Base-by-base conservation (phyloP, 257 asterid species). In the Solanum dulcamara region DNA sequence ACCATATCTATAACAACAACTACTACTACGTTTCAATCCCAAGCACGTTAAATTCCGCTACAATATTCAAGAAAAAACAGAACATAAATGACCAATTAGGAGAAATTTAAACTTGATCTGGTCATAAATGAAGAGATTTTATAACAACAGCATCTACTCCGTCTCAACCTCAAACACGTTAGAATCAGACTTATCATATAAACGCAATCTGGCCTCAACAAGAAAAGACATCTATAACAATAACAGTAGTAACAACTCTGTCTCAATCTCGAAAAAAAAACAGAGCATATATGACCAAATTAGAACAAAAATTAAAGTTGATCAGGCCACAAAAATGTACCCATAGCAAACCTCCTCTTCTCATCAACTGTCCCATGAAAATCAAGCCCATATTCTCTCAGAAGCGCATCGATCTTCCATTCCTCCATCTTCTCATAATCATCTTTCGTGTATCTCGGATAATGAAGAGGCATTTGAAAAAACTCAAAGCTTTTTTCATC, bases 241-340 rank as follows among this genome's bases (percentile, higher is more conserved):
- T 1, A 60, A 24, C 2, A 53, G 2, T 8, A 62, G 5, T 5
- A 26, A 26, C 1, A 7, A 28, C 38, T 64, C 10, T 12, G 24
- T 30, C 40, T 66, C 40, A 32, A 30, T 66, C n/a, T 66, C 74
- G 33, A 8, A 35, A 9, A 0, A 67, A 8, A 35, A 9, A 0
- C 4, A 35, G 1, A 9, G 12, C 48, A 68, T 35, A 68, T 0
- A 18, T 4, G 0, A 77, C 22, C 81, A 24, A 74, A 28, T 46
- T 70, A 35, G 30, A 9, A 17, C n/a, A 75, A 7, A 13, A 48
- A 74, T 77, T 50, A 90, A 66, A 53, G 66, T 82, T 92, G 91
- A 89, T 91, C 67, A 10, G 93, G 92, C 94, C 96, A 91, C 40
- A 90, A 28, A 87, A 92, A 92, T 2, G 92, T 89, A 10, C 96